Evolutionary conservation across 352 stramenopile species (phyloP).

Genomic region (Globisporangium takayamanum): DNA sequence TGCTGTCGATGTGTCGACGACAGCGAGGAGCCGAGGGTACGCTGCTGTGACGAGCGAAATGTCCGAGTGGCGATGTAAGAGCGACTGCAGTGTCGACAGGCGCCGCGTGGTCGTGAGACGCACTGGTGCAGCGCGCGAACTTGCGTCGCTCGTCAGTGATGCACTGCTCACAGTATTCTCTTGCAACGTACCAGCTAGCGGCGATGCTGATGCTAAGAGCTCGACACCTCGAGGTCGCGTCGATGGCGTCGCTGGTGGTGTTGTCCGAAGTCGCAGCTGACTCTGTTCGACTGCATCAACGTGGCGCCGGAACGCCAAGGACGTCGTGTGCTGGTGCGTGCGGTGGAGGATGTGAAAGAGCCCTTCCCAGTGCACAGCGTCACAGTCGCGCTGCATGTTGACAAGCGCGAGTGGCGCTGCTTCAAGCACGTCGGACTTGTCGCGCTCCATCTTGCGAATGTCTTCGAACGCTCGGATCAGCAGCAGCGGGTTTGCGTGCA

Average conservation of each 20-base stretch:
- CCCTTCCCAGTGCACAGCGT: constrained; percentile 30
- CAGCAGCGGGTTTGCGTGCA: constrained; percentile 17
- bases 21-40: constrained; percentile 28
- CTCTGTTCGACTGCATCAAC: neutral
- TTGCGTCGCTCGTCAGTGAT: neutral
- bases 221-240: neutral
- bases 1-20: constrained; percentile 11
- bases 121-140: neutral
- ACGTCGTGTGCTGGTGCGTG: constrained; percentile 20
- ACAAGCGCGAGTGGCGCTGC: constrained; percentile 32
- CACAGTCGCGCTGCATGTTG: constrained; percentile 21
- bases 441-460: constrained; percentile 28
- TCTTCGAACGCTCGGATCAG: constrained; percentile 21
- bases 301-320: constrained; percentile 8
- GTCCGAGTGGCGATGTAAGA: constrained; percentile 18
- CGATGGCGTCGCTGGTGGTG: neutral
- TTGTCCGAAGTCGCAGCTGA: neutral
- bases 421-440: constrained; percentile 30
- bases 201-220: too few relatives aligned
- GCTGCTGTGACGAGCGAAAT: constrained; percentile 18
- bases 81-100: constrained; percentile 17
- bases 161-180: neutral
- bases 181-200: too few relatives aligned
- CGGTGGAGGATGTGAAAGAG: constrained; percentile 42
- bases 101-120: constrained; percentile 1